phyloP scores from a whole-genome alignment of 192 early-diverging fungal genomes.

The Irineochytrium annulatum region DNA sequence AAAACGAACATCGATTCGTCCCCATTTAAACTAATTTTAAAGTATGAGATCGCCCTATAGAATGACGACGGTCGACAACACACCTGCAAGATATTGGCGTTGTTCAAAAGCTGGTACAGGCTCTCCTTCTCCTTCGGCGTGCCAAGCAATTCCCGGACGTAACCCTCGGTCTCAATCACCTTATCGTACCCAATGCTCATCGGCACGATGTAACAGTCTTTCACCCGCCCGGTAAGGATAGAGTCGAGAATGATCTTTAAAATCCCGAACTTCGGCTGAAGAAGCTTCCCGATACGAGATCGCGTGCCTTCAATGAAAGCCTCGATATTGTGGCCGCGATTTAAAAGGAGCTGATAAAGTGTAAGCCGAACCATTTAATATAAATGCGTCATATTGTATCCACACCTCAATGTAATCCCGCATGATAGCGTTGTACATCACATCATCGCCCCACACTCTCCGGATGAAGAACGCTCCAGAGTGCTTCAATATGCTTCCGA shows the following conservation, averaged over 20 bases:
- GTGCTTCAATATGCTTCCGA: conserved; percentile 61
- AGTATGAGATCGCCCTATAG: background rate
- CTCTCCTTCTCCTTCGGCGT: conserved; percentile 78
- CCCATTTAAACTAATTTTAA: conserved; percentile 62
- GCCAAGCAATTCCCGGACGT: conserved; percentile 74
- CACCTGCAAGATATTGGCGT: conserved; percentile 35
- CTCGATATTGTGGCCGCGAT: conserved; percentile 75
- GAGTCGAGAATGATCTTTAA: conserved; percentile 79
- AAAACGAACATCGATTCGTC: conserved; percentile 79
- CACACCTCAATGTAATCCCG: conserved; percentile 67
- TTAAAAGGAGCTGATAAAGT: conserved; percentile 43
- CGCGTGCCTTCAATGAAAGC: conserved; percentile 83
- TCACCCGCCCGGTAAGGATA: conserved; percentile 51
- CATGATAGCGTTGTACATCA: conserved; percentile 66
- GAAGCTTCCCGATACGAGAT: conserved; percentile 72
- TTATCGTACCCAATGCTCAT: conserved; percentile 84
- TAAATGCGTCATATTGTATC: background rate
- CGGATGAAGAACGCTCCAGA: conserved; percentile 79
- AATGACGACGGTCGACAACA: background rate
- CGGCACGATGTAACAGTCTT: conserved; percentile 72
- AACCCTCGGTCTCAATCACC: conserved; percentile 73
- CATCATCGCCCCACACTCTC: conserved; percentile 72
- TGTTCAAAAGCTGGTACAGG: conserved; percentile 61
- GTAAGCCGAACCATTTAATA: conserved; percentile 3
- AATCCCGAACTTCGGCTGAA: conserved; percentile 77